These are phyloP conservation scores for Helicostylum pulchrum DNA, from an alignment of 192 early-diverging fungal genomes.

Conservation along the genomic window DNA sequence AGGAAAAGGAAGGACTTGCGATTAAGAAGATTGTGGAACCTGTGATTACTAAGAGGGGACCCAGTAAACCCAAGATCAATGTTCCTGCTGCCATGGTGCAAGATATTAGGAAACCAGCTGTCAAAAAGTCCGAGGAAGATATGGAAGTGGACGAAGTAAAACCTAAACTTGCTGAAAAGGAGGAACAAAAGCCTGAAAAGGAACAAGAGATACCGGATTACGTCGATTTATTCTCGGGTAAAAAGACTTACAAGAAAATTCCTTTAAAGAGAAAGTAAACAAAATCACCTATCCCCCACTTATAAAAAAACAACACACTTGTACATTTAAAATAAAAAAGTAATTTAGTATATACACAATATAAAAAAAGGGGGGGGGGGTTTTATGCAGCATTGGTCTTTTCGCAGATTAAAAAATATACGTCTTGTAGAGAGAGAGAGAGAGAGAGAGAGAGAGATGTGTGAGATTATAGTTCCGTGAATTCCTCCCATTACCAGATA, in stretches of 20 bases:
- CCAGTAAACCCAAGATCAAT: slow-evolving; percentile 1
- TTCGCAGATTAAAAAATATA: too few relatives aligned
- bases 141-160: slow-evolving; percentile 14
- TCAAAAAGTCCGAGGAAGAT: neutral
- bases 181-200: neutral
- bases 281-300: neutral
- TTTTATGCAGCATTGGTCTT: too few relatives aligned
- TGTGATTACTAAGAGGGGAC: neutral
- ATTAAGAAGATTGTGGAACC: slow-evolving; percentile 36
- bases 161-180: neutral
- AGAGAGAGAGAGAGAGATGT: too few relatives aligned
- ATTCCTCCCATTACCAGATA: too few relatives aligned
- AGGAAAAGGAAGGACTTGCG: slow-evolving; percentile 54
- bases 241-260: slow-evolving; percentile 30
- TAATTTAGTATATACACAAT: too few relatives aligned
- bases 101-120: neutral
- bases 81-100: neutral
- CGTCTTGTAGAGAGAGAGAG: too few relatives aligned
- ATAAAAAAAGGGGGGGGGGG: too few relatives aligned
- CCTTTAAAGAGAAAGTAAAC: slow-evolving; percentile 17
- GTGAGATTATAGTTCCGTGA: too few relatives aligned
- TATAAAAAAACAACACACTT: too few relatives aligned
- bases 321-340: too few relatives aligned
- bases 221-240: slow-evolving; percentile 34
- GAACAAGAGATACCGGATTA: slow-evolving; percentile 28